These are phyloP conservation scores for Globisporangium ultimum DNA, from an alignment of 352 stramenopile species.

Conservation along the genomic window DNA sequence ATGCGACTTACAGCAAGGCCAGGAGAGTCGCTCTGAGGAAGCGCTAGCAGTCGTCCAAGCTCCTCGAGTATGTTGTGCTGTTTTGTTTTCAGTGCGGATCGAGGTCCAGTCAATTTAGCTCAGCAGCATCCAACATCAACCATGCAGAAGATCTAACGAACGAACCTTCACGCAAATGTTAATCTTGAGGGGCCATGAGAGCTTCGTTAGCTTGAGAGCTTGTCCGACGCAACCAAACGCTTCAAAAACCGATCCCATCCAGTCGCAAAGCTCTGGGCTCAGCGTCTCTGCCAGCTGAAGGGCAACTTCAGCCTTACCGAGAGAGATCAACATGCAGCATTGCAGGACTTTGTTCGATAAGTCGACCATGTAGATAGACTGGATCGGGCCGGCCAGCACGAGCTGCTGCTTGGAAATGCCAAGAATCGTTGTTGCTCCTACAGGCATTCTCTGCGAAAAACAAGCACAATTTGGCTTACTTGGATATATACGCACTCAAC, in stretches of 20 bases:
- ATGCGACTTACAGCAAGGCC: conserved; percentile 17
- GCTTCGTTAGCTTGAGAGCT: conserved; percentile 31
- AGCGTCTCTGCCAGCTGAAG: conserved; percentile 40
- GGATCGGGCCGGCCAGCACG: conserved; percentile 38
- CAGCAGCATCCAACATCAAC: neutral
- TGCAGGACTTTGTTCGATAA: conserved; percentile 62
- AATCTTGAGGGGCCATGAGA: conserved; percentile 41
- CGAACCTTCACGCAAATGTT: conserved; percentile 70
- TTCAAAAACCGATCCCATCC: conserved; percentile 60
- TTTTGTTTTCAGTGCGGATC: too few relatives aligned
- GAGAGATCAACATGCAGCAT: conserved; percentile 60
- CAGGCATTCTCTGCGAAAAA: conserved; percentile 29
- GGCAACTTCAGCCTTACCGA: conserved; percentile 40
- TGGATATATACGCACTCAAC: neutral
- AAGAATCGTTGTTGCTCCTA: conserved; percentile 42
- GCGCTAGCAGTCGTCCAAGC: conserved; percentile 29
- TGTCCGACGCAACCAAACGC: conserved; percentile 50
- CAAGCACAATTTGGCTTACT: neutral
- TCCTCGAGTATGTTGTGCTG: conserved; percentile 40
- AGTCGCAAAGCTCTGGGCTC: conserved; percentile 35
- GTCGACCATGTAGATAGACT: conserved; percentile 52
- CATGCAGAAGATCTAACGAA: neutral
- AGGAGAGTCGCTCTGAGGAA: conserved; percentile 25
- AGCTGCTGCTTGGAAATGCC: conserved; percentile 47
- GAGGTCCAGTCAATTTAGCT: too few relatives aligned